Evolutionary conservation across 2,329 filamentous ascomycete genomes (phyloP).

Genomic region (Verruconis gallopava): DNA sequence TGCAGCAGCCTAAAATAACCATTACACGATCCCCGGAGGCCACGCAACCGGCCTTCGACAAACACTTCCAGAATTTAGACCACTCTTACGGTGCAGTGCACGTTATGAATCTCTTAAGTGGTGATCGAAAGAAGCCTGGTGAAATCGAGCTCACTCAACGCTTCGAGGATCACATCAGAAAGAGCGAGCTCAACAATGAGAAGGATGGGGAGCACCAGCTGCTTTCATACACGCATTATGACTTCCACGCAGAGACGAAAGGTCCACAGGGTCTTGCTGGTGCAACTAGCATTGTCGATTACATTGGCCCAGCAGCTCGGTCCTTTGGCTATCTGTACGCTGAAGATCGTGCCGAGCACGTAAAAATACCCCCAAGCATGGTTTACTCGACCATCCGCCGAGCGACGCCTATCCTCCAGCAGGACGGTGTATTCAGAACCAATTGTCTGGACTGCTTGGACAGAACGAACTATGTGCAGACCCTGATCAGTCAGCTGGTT

Average conservation of each 20-base stretch:
- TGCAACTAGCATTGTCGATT: slow-evolving; percentile 67
- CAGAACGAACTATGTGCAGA: slow-evolving; percentile 90
- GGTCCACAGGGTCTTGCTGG: slow-evolving; percentile 80
- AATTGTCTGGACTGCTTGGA: slow-evolving; percentile 96
- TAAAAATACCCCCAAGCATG: slow-evolving; percentile 24
- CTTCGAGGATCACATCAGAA: slow-evolving; percentile 64
- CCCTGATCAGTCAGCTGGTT: slow-evolving; percentile 87
- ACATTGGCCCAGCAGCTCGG: slow-evolving; percentile 67
- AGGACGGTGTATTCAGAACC: slow-evolving; percentile 89
- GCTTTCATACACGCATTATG: slow-evolving; percentile 73
- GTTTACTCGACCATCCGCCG: slow-evolving; percentile 22
- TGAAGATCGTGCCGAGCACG: slow-evolving; percentile 53
- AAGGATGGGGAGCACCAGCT: slow-evolving; percentile 52
- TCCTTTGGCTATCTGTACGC: slow-evolving; percentile 88
- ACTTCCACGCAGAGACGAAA: slow-evolving; percentile 91
- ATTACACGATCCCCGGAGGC: slow-evolving; percentile 81
- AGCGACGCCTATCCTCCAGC: slow-evolving; percentile 63
- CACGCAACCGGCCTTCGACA: slow-evolving; percentile 87
- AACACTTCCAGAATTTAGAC: slow-evolving; percentile 82
- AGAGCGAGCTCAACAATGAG: slow-evolving; percentile 56
- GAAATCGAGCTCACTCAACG: slow-evolving; percentile 72
- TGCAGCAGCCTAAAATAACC: slow-evolving; percentile 77
- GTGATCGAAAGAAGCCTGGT: slow-evolving; percentile 56
- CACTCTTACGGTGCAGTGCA: slow-evolving; percentile 81
- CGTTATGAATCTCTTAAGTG: slow-evolving; percentile 86